Evolutionary conservation across 305 asterid species (phyloP), one percentile per base, ranked within the genome.

Genomic region (Fraxinus greggii): DNA sequence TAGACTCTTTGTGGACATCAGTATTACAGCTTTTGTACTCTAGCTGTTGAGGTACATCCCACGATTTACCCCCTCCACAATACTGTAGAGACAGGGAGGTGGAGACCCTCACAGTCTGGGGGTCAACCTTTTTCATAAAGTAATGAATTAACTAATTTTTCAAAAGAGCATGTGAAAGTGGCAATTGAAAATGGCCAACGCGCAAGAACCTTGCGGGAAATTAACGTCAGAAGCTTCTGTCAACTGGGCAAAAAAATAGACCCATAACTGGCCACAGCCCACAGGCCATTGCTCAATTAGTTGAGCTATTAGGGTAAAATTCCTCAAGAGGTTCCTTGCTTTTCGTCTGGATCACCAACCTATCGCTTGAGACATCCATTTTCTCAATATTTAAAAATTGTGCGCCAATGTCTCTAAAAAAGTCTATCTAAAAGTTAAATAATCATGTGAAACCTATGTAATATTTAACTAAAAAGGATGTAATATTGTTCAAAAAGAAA

Each of bases 201-300:
- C 80, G 54, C 12, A 15, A 61, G 24, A 48, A 13, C 42, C 0
- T 13, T 76, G 3, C 7, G 40, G 17, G 77, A 79, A 28, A 15
- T 78, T 10, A 32, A 79, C 7, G 78, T 70, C 72, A 0, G 82
- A 59, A 72, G 63, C 42, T 80, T 77, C 48, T 7, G 35, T 78
- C 76, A 19, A 40, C 31, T 81, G 80, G 87, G 78, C 87, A 81
- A 59, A 75, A 59, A 72, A 59, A 45, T 45, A 81, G 67, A 45
- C 21, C 72, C 81, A 73, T 15, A 1, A 1, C 6, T 77, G 3
- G 26, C 9, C 80, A 17, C 72, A 17, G 63, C 2, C 63, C 24
- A 54, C 72, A 17, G 63, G 7, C 63, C 24, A 54, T 5, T n/a
- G 23, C 5, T 3, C 65, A 54, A 5, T 6, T 54, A 13, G 65